These are phyloP conservation scores for Purpureocillium lavendulum DNA, from an alignment of 2,329 filamentous ascomycete species.

Conservation along the genomic window DNA sequence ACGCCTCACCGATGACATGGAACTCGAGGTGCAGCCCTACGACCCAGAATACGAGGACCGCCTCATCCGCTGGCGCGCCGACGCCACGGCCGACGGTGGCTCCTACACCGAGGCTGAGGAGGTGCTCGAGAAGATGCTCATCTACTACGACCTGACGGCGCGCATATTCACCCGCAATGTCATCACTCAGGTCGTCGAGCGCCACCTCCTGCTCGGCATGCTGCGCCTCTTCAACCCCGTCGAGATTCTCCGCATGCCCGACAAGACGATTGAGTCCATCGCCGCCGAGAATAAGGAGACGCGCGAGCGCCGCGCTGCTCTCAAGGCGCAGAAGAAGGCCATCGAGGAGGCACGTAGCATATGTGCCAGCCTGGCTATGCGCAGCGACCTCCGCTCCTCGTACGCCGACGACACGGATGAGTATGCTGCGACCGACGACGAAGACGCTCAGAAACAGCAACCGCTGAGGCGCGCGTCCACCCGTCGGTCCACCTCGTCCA, in stretches of 20 bases:
- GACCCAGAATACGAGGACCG: conserved; percentile 46
- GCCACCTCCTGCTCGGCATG: conserved; percentile 42
- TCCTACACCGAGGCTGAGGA: conserved; percentile 43
- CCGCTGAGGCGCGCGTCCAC: conserved; percentile 15
- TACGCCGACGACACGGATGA: conserved; percentile 27
- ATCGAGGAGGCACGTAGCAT: conserved; percentile 42
- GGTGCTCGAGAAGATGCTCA: conserved; percentile 47
- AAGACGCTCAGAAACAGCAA: conserved; percentile 7
- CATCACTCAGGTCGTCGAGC: conserved; percentile 43
- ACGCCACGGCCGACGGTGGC: conserved; percentile 32
- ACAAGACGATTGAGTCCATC: conserved; percentile 37
- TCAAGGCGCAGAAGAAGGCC: conserved; percentile 39
- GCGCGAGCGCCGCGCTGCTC: conserved; percentile 35
- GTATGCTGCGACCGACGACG: conserved; percentile 12
- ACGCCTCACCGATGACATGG: conserved; percentile 39
- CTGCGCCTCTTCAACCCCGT: conserved; percentile 43
- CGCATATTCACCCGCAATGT: conserved; percentile 44
- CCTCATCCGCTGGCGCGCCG: conserved; percentile 36
- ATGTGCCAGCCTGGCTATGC: conserved; percentile 42
- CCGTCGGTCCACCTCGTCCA: conserved; percentile 9
- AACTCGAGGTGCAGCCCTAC: conserved; percentile 44
- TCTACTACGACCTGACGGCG: conserved; percentile 44
- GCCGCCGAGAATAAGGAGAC: conserved; percentile 46
- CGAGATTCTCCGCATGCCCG: conserved; percentile 39
- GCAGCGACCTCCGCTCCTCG: conserved; percentile 35